Conservation (phyloP, 805 yeast species). For the Aciculoconidium aculeatum region DNA sequence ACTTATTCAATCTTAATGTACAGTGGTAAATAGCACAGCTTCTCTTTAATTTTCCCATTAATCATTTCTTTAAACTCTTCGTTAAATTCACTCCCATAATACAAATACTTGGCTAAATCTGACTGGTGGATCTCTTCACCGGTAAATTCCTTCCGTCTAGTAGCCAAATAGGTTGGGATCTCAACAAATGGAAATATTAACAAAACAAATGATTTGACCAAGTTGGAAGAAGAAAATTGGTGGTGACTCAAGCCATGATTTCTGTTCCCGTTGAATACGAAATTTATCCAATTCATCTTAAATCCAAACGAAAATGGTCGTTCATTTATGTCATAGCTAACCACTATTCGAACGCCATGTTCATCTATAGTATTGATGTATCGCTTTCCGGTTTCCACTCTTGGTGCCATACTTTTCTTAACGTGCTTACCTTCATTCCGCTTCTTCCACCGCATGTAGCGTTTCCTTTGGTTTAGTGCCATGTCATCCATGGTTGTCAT, state of each 20-base stretch:
- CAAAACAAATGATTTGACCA: slow-evolving; percentile 12
- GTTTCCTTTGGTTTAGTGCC: slow-evolving; percentile 24
- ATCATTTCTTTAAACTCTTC: slow-evolving; percentile 6
- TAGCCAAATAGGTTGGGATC: slow-evolving; percentile 7
- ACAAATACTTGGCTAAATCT: slow-evolving; percentile 4
- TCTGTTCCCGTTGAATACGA: slow-evolving; percentile 20
- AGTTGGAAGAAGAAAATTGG: slow-evolving; percentile 7
- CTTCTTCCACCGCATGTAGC: slow-evolving; percentile 21
- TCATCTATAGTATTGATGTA: slow-evolving; percentile 37
- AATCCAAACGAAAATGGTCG: slow-evolving; percentile 35
- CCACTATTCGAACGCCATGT: slow-evolving; percentile 30
- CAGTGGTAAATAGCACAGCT: slow-evolving; percentile 8
- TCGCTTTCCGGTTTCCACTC: slow-evolving; percentile 29
- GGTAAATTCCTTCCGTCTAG: slow-evolving; percentile 1
- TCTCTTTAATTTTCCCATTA: slow-evolving; percentile 6
- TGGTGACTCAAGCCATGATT: slow-evolving; percentile 12
- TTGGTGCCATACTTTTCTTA: slow-evolving; percentile 12
- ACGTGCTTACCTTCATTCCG: slow-evolving; percentile 7
- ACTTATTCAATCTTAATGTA: no score
- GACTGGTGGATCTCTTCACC: no score
- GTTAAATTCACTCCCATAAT: slow-evolving; percentile 7
- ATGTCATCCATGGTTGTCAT: slow-evolving; percentile 58
- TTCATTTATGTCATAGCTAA: slow-evolving; percentile 25
- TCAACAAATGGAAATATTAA: slow-evolving; percentile 20
- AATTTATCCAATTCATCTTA: slow-evolving; percentile 29